Conservation (phyloP, 1,284 basidiomycete genomes). For the Ceratobasidium sp. region DNA sequence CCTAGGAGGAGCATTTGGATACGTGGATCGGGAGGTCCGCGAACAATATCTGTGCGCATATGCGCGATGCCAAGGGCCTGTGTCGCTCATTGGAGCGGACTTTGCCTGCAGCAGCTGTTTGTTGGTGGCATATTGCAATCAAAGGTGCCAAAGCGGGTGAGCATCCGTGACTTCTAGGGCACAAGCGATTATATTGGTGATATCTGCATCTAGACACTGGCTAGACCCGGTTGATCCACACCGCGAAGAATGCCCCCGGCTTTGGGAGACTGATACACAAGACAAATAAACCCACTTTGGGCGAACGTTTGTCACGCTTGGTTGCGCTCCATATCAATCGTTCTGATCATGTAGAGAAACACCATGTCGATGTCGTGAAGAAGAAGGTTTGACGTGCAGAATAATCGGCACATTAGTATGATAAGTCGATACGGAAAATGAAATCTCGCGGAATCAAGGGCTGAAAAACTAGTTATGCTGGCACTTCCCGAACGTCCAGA, state of each 20-base stretch:
- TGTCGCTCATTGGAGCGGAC: not conserved
- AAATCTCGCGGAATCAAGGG: no score
- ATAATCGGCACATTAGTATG: no score
- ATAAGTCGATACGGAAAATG: no score
- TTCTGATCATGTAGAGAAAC: no score
- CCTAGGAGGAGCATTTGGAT: constrained; percentile 3
- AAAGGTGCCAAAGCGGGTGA: not conserved
- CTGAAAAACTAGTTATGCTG: no score
- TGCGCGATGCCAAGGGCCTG: not conserved
- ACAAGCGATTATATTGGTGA: not conserved
- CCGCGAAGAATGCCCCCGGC: constrained; percentile 8
- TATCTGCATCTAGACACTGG: not conserved
- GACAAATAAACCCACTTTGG: no score
- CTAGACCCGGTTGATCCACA: not conserved
- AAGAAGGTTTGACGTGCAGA: no score
- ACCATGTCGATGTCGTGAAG: no score
- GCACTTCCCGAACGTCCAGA: no score
- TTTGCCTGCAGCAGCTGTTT: constrained; percentile 2
- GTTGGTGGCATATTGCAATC: not conserved
- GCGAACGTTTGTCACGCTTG: no score
- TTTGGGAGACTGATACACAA: not conserved
- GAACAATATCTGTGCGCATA: constrained; percentile 1
- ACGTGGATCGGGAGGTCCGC: not conserved
- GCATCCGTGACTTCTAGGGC: not conserved
- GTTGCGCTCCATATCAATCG: no score